These are phyloP conservation scores for Fragosphaeria purpurea DNA, from an alignment of 2,329 filamentous ascomycete species.

Conservation along the genomic window DNA sequence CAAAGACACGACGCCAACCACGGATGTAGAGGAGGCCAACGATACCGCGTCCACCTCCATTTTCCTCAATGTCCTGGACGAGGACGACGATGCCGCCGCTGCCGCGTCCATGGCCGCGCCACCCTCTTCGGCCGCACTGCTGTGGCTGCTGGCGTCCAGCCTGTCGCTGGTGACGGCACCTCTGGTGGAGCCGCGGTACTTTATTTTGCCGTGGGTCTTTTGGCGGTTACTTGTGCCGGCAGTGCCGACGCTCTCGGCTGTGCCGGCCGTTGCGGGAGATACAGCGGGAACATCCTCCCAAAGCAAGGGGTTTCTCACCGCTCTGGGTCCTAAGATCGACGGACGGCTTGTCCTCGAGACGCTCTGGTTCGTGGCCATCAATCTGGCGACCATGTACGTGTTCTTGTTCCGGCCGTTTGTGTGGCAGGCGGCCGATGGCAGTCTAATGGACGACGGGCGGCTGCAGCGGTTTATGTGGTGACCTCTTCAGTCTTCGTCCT, in stretches of 20 bases:
- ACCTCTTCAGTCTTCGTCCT: not conserved
- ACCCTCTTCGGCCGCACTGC: conserved; percentile 40
- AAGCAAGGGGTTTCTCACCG: not conserved
- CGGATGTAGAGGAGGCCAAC: not conserved
- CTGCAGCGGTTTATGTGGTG: conserved; percentile 79
- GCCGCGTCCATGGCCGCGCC: conserved; percentile 21
- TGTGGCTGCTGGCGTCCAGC: conserved; percentile 57
- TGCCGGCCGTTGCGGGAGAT: not conserved
- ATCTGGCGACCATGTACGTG: conserved; percentile 56
- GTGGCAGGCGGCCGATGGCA: conserved; percentile 49
- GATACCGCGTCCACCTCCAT: not conserved
- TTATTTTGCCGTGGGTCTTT: conserved; percentile 89
- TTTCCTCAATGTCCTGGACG: conserved; percentile 13
- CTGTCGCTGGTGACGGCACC: conserved; percentile 80
- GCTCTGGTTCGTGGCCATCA: conserved; percentile 56
- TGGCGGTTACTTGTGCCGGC: conserved; percentile 73
- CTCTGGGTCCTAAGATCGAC: conserved; percentile 24
- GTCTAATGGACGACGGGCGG: conserved; percentile 41
- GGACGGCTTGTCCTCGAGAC: conserved; percentile 51
- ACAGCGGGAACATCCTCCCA: too few relatives aligned
- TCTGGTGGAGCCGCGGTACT: conserved; percentile 90
- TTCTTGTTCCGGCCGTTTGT: conserved; percentile 60
- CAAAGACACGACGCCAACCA: not conserved
- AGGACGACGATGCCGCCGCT: conserved; percentile 17
- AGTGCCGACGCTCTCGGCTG: conserved; percentile 17